Percentiles rank a stretch among this genome's conserved stretches.
phyloP scores from a whole-genome alignment of 2,329 filamentous ascomycete genomes.

The Fusarium begoniae region DNA sequence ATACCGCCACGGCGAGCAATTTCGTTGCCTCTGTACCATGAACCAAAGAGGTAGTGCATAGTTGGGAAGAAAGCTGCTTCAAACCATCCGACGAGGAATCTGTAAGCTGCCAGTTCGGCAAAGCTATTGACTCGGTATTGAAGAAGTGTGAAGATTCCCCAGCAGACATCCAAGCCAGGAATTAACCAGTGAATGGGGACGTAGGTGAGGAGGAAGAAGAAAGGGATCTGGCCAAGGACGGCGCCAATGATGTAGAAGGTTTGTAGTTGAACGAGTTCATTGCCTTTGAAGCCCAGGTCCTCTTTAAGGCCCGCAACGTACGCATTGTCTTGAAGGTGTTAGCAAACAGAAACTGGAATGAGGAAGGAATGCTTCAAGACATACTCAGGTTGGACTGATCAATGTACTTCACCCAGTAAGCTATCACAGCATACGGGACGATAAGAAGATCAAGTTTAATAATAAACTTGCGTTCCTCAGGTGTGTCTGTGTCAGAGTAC shows the following conservation, averaged over 20 bases:
- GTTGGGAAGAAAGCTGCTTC: conserved; percentile 55
- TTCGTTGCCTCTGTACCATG: conserved; percentile 61
- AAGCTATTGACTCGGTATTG: conserved; percentile 61
- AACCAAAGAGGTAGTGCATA: conserved; percentile 51
- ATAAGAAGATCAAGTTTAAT: conserved; percentile 65
- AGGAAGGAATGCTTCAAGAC: fast-evolving
- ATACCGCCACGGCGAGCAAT: conserved; percentile 59
- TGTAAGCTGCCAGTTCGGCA: conserved; percentile 60
- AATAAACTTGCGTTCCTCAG: conserved; percentile 27
- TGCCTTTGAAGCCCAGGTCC: conserved; percentile 60
- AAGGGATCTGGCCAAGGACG: conserved; percentile 61
- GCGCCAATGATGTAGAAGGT: conserved; percentile 59
- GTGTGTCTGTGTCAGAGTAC: conserved; percentile 17
- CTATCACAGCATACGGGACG: conserved; percentile 39
- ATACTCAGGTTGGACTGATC: conserved; percentile 41
- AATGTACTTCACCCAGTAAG: conserved; percentile 42
- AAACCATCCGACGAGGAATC: conserved; percentile 64
- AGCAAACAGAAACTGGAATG: background rate
- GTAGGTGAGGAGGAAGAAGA: conserved; percentile 59
- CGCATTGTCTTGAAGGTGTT: conserved; percentile 56
- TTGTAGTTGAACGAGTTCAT: conserved; percentile 64
- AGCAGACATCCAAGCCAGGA: conserved; percentile 60
- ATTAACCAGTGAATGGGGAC: conserved; percentile 60
- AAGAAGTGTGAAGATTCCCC: conserved; percentile 66
- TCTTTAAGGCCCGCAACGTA: conserved; percentile 65